phyloP scores from a whole-genome alignment of 495 filamentous ascomycete genomes.

The Xylaria sp. region DNA sequence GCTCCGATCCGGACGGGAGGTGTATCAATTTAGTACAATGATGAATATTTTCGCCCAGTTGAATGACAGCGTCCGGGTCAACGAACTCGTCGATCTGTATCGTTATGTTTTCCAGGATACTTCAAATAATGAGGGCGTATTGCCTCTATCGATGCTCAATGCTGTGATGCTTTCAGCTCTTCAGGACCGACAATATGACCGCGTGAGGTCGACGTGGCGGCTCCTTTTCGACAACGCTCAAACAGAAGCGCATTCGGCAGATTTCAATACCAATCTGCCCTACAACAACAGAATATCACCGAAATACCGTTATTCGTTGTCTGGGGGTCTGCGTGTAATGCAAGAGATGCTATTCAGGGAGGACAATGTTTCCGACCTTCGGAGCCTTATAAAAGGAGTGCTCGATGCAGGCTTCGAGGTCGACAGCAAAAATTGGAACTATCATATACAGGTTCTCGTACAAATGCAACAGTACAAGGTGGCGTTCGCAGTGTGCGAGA shows the following conservation, averaged over 20 bases:
- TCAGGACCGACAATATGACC: slow-evolving; percentile 59
- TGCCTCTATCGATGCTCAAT: slow-evolving; percentile 66
- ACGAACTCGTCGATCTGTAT: slow-evolving; percentile 65
- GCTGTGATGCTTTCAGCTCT: slow-evolving; percentile 70
- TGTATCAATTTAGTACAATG: slow-evolving; percentile 59
- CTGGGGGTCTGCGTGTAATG: slow-evolving; percentile 64
- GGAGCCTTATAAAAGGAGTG: slow-evolving; percentile 58
- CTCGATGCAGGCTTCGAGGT: slow-evolving; percentile 69
- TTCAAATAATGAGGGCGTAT: slow-evolving; percentile 33
- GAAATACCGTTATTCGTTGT: slow-evolving; percentile 65
- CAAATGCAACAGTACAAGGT: slow-evolving; percentile 45
- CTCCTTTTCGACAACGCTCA: slow-evolving; percentile 61
- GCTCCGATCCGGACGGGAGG: slow-evolving; percentile 55
- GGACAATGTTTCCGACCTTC: slow-evolving; percentile 54
- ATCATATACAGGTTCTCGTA: slow-evolving; percentile 60
- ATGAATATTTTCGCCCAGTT: slow-evolving; percentile 67
- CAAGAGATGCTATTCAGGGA: slow-evolving; percentile 61
- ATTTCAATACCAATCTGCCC: slow-evolving; percentile 26
- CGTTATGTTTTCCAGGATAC: slow-evolving; percentile 42
- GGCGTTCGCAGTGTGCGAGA: slow-evolving; percentile 75
- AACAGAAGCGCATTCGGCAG: slow-evolving; percentile 48
- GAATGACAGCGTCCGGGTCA: slow-evolving; percentile 60
- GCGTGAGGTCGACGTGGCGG: slow-evolving; percentile 71
- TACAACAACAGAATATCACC: slow-evolving; percentile 52
- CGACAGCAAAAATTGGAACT: slow-evolving; percentile 69